phyloP scores from a whole-genome alignment of 2,329 filamentous ascomycete species.

The Pseudonectria foliicola region DNA sequence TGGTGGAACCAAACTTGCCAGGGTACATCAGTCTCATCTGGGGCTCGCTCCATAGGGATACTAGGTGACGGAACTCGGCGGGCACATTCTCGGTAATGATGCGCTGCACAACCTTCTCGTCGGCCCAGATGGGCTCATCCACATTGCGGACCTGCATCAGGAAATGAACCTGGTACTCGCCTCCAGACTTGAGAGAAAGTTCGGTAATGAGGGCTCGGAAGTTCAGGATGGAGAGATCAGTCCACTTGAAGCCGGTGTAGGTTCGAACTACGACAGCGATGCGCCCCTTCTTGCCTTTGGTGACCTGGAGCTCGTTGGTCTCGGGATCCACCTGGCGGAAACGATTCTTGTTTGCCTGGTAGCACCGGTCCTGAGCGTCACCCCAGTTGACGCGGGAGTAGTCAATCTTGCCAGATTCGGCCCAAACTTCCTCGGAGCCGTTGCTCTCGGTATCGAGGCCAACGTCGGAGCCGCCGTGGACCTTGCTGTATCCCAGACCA shows the following conservation, averaged over 20 bases:
- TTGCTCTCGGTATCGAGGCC: slow-evolving; percentile 66
- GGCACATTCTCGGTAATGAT: slow-evolving; percentile 61
- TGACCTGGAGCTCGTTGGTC: slow-evolving; percentile 28
- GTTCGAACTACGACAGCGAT: slow-evolving; percentile 75
- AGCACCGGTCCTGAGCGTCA: slow-evolving; percentile 45
- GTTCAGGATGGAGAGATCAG: slow-evolving; percentile 69
- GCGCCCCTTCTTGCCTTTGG: slow-evolving; percentile 41
- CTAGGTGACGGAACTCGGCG: slow-evolving; percentile 71
- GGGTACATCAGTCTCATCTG: slow-evolving; percentile 76
- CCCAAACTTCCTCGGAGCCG: slow-evolving; percentile 56
- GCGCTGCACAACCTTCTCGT: slow-evolving; percentile 63
- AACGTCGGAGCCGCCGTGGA: slow-evolving; percentile 64
- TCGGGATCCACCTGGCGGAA: slow-evolving; percentile 38
- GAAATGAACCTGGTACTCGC: slow-evolving; percentile 78
- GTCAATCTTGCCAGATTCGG: slow-evolving; percentile 46
- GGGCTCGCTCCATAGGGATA: slow-evolving; percentile 75
- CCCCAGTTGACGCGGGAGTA: slow-evolving; percentile 51
- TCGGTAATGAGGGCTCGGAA: slow-evolving; percentile 77
- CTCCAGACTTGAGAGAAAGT: slow-evolving; percentile 67
- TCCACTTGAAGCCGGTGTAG: slow-evolving; percentile 74
- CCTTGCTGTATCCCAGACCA: slow-evolving; percentile 71
- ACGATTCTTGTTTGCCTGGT: slow-evolving; percentile 55
- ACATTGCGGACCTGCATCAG: slow-evolving; percentile 79
- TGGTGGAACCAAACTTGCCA: slow-evolving; percentile 62
- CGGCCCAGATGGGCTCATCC: slow-evolving; percentile 73